Evolutionary conservation across 805 yeast species (phyloP).

Genomic region (Starmerella bombi): DNA sequence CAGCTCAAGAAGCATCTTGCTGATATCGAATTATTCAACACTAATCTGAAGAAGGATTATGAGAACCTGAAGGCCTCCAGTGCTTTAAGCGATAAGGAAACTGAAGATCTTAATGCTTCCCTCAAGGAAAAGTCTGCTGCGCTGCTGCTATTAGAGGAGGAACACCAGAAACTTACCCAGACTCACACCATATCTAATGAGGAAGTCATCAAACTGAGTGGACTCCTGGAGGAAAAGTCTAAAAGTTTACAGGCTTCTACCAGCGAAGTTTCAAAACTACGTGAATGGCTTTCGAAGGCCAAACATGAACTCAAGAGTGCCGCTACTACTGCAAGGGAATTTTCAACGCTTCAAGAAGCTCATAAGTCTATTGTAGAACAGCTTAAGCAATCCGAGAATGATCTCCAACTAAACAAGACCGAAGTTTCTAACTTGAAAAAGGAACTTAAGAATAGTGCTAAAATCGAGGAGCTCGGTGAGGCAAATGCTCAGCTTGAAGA

Average conservation of each 20-base stretch:
- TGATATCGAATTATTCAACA: slow-evolving; percentile 1
- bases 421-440: slow-evolving; percentile 4
- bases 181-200: neutral
- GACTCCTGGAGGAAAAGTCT: neutral
- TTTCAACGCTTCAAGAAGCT: neutral
- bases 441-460: slow-evolving; percentile 4
- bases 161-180: neutral
- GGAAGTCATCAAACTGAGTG: neutral
- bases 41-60: neutral
- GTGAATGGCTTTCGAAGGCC: slow-evolving; percentile 19
- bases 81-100: neutral
- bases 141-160: neutral
- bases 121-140: neutral
- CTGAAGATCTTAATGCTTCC: neutral
- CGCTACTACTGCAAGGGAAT: neutral
- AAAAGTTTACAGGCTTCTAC: slow-evolving; percentile 14
- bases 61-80: neutral
- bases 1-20: slow-evolving; percentile 1
- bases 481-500: slow-evolving; percentile 23
- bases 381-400: neutral
- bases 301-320: slow-evolving; percentile 12
- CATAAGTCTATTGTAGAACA: neutral
- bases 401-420: neutral
- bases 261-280: slow-evolving; percentile 16
- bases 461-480: slow-evolving; percentile 19